Conservation (phyloP, 345 rosid species). For the Sisymbrium altissimum region DNA sequence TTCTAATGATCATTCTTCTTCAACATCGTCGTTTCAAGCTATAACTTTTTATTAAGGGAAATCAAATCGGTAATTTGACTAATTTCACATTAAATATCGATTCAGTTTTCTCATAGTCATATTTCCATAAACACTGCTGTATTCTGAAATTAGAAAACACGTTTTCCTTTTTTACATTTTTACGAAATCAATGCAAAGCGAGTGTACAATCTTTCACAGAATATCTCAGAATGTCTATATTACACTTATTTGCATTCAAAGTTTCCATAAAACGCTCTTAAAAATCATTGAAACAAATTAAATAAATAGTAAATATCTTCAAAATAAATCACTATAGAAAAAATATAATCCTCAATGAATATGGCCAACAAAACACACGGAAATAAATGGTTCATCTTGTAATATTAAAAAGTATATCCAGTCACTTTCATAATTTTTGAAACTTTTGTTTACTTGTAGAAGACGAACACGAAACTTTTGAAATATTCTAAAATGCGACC, state of each 20-base stretch:
- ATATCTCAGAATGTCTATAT: not conserved
- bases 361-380: not conserved
- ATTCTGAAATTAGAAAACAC: too few species aligned
- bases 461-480: not conserved
- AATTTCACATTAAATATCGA: too few species aligned
- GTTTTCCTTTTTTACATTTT: not conserved
- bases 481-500: constrained; percentile 8
- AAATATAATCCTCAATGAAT: not conserved
- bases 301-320: not conserved
- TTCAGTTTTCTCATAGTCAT: too few species aligned
- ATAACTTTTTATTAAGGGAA: too few species aligned
- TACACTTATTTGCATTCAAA: not conserved
- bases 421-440: not conserved
- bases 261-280: not conserved
- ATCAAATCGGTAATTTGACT: too few species aligned
- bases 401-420: not conserved
- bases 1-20: too few species aligned
- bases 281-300: not conserved
- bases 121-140: too few species aligned
- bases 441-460: constrained; percentile 11
- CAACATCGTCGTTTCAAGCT: too few species aligned
- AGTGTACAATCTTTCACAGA: not conserved
- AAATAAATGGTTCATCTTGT: not conserved
- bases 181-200: not conserved
- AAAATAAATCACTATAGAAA: not conserved